Conservation (phyloP, 1,284 basidiomycete species). For the Microbotryum scabiosae region DNA sequence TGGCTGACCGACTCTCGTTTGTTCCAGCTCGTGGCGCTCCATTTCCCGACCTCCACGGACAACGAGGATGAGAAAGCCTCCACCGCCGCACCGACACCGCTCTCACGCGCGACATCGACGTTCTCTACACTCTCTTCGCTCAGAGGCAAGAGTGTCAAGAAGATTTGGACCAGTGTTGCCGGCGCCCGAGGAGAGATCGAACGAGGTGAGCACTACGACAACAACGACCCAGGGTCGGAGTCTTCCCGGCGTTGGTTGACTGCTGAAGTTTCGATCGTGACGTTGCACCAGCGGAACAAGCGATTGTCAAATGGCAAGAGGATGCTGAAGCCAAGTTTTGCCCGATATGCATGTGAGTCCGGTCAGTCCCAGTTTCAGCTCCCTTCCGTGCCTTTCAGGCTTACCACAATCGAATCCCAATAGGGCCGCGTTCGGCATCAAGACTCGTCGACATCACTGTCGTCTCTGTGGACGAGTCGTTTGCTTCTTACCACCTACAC, state of each 20-base stretch:
- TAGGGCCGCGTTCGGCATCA: slow-evolving; percentile 73
- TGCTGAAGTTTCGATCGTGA: background rate
- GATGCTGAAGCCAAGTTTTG: slow-evolving; percentile 68
- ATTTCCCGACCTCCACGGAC: slow-evolving; percentile 13
- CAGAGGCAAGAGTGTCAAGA: slow-evolving; percentile 13
- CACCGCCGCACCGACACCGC: background rate
- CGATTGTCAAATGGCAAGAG: slow-evolving; percentile 90
- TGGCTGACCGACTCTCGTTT: background rate
- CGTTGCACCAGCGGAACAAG: slow-evolving; percentile 58
- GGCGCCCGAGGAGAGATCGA: slow-evolving; percentile 18
- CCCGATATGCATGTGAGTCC: slow-evolving; percentile 69
- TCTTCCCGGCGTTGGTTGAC: background rate
- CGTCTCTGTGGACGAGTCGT: slow-evolving; percentile 86
- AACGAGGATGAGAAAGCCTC: background rate
- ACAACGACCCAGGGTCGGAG: too few species aligned
- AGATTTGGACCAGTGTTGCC: slow-evolving; percentile 15
- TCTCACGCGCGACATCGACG: background rate
- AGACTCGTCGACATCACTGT: slow-evolving; percentile 94
- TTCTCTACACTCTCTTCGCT: slow-evolving; percentile 7
- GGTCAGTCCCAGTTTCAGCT: background rate
- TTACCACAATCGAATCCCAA: background rate
- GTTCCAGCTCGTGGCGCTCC: slow-evolving; percentile 24
- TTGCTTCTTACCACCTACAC: slow-evolving; percentile 71
- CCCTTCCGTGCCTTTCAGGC: background rate
- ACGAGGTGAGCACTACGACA: slow-evolving; percentile 2